Conservation (phyloP, 2,329 filamentous ascomycete genomes). For the Pseudogymnoascus sp. region DNA sequence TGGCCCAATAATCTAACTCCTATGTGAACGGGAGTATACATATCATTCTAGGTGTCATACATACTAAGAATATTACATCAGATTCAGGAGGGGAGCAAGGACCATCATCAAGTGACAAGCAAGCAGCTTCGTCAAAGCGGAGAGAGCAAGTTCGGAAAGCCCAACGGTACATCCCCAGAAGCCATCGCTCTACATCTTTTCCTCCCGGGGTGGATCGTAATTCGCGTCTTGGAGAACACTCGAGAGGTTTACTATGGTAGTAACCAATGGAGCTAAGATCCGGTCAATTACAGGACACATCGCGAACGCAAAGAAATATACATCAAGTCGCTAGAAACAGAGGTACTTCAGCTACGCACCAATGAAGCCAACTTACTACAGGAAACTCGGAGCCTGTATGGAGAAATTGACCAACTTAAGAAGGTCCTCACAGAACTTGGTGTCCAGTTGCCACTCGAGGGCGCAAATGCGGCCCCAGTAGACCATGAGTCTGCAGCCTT, state of each 20-base stretch:
- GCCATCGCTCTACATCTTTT: not conserved
- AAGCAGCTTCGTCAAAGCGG: not conserved
- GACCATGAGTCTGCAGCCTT: constrained; percentile 14
- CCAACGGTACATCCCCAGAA: not conserved
- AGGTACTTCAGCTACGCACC: constrained; percentile 16
- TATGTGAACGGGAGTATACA: not conserved
- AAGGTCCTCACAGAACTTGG: constrained; percentile 10
- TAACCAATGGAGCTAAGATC: not conserved
- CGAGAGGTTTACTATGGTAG: not conserved
- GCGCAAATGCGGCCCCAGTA: not conserved
- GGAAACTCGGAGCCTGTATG: constrained; percentile 16
- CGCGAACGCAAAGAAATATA: constrained; percentile 27
- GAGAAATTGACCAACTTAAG: constrained; percentile 15
- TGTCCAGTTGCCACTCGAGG: not conserved
- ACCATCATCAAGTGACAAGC: not conserved
- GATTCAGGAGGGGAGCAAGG: not conserved
- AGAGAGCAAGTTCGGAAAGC: constrained; percentile 2
- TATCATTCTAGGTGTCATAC: not conserved
- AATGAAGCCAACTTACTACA: constrained; percentile 19
- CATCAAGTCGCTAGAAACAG: constrained; percentile 23
- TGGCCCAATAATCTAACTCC: not conserved
- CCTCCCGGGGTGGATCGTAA: not conserved
- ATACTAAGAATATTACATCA: not conserved
- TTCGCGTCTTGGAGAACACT: not conserved
- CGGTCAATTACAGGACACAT: constrained; percentile 19